Evolutionary conservation across 176 grass and related monocot species (phyloP), one percentile per base, ranked within the genome.

Genomic region (Phyllostachys edulis): DNA sequence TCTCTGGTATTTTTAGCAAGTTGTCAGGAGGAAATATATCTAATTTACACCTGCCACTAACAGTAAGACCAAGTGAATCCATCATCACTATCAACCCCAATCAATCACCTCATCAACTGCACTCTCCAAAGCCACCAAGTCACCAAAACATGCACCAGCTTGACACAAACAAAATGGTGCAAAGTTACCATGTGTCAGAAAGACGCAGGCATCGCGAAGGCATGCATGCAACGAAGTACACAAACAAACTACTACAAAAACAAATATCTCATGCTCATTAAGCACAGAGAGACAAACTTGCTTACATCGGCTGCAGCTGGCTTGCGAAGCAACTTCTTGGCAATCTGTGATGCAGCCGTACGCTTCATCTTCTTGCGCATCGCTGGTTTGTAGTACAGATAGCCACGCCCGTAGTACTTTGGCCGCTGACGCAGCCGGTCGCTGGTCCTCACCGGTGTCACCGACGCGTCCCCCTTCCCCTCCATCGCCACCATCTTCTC

Each of bases 361-460:
- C 93, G 91, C 90, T 86, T 99, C 89, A 96, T 82, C 87, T 94
- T 99, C 89, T 96, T 99, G 79, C 86, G 89, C 72, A 99, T 92
- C 37, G 57, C 46, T 57, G 91, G 87, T 11, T 95, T 84, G 66
- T 96, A 99, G 79, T 92, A 96, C 57, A 92, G 67, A 52, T 89
- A 94, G 2, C 87, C 45, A 41, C 90, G 86, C 17, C 75, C 84
- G 24, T 84, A 92, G 77, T 92, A 95, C 84, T 94, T 94, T 1
- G 91, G 90, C 47, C 91, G 90, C 76, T 81, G 73, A 44, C 91
- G 85, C 67, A 99, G 60, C 86, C 97, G 76, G 63, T 94, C 91
- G 54, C 97, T 99, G 8, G 88, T 89, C 85, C 97, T 89, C 82
- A 92, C 37, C 1, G 93, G 91, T 9, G 60, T 94, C 63, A 70